phyloP scores from a whole-genome alignment of 495 filamentous ascomycete species.

The Aspergillus panamensis region DNA sequence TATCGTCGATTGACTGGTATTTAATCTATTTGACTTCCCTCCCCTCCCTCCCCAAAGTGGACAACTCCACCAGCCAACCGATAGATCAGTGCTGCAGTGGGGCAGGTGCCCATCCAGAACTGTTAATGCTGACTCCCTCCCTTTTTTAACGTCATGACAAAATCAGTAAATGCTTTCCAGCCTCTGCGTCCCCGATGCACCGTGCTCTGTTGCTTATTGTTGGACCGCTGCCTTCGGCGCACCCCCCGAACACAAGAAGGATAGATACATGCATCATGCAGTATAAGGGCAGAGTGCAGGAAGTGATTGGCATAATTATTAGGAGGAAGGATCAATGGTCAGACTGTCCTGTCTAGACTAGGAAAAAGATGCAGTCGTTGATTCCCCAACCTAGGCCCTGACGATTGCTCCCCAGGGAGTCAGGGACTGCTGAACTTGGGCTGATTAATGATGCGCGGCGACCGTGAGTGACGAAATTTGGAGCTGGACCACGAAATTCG shows the following conservation, averaged over 20 bases:
- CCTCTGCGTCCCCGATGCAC: neutral
- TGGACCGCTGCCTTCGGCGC: conserved; percentile 9
- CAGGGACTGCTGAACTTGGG: neutral
- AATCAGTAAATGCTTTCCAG: conserved; percentile 22
- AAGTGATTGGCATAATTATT: conserved; percentile 14
- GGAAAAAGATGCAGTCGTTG: conserved; percentile 14
- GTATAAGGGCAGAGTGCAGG: neutral
- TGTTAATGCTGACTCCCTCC: neutral
- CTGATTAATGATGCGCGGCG: neutral
- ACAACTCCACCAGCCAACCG: conserved; percentile 13
- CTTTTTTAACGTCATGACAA: conserved; percentile 14
- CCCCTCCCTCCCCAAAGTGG: conserved; percentile 14
- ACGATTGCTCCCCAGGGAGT: neutral
- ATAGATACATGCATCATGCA: conserved; percentile 6
- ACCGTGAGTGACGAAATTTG: neutral
- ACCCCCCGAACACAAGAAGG: neutral
- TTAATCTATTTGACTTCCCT: conserved; percentile 21
- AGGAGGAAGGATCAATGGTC: neutral
- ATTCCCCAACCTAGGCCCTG: neutral
- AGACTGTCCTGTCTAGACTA: conserved; percentile 11
- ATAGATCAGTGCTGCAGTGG: conserved; percentile 22
- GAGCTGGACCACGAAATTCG: neutral
- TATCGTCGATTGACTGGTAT: conserved; percentile 4
- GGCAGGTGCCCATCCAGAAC: conserved; percentile 14
- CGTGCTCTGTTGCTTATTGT: conserved; percentile 14